phyloP scores from a whole-genome alignment of 768 basidiomycete species.

The Cyclocybe aegerita region DNA sequence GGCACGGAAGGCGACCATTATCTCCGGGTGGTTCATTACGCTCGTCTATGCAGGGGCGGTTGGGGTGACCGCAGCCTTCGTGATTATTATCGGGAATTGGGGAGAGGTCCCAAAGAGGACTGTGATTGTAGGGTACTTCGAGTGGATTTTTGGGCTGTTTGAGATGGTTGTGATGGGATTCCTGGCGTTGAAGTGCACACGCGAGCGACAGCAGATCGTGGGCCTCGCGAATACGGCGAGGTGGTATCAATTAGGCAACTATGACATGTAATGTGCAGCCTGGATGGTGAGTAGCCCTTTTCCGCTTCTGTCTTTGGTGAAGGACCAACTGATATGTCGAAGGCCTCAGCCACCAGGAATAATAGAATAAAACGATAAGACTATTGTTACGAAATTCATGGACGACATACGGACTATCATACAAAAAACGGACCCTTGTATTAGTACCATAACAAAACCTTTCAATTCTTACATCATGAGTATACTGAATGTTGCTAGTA shows the following conservation, averaged over 20 bases:
- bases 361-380: no score
- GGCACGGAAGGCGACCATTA: background rate
- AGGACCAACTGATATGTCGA: no score
- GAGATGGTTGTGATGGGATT: constrained; percentile 1
- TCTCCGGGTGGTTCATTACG: background rate
- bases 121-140: background rate
- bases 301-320: no score
- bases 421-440: no score
- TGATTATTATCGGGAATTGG: background rate
- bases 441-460: no score
- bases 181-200: background rate
- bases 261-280: no score
- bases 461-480: no score
- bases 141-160: background rate
- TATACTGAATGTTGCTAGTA: no score
- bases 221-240: background rate
- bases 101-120: background rate
- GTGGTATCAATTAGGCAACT: background rate
- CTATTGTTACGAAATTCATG: no score
- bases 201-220: background rate
- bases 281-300: no score
- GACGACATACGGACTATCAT: no score
- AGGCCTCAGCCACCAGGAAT: no score
- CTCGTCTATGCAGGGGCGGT: background rate
- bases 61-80: background rate